These are phyloP conservation scores for Rhodotorula diobovata DNA, from an alignment of 768 basidiomycete species.

Conservation along the genomic window DNA sequence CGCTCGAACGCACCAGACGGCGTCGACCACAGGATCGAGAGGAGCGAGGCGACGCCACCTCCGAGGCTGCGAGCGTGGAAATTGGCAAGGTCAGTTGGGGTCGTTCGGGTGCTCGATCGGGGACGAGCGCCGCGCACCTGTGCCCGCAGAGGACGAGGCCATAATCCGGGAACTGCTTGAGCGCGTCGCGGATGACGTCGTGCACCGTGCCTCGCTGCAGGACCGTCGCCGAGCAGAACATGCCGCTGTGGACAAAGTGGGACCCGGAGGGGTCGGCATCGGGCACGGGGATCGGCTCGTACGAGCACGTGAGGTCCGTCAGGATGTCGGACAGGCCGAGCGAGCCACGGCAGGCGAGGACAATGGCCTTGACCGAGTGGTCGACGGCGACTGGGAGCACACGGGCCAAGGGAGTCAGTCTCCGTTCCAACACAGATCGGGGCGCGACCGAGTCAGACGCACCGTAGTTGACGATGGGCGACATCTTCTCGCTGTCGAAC, in stretches of 20 bases:
- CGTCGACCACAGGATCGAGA: conserved; percentile 45
- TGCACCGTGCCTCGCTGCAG: conserved; percentile 46
- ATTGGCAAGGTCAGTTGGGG: not conserved
- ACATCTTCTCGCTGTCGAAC: conserved; percentile 35
- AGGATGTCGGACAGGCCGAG: conserved; percentile 50
- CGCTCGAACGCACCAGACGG: conserved; percentile 32
- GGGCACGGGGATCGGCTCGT: conserved; percentile 44
- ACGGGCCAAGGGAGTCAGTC: conserved; percentile 29
- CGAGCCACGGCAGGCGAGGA: conserved; percentile 44
- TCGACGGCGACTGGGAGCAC: conserved; percentile 45
- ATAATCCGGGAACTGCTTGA: conserved; percentile 45
- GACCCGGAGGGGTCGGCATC: conserved; percentile 42
- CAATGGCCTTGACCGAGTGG: conserved; percentile 46
- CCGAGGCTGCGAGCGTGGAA: conserved; percentile 41
- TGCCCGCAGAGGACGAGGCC: conserved; percentile 49
- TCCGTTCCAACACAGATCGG: too few relatives aligned
- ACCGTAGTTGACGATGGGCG: conserved; percentile 33
- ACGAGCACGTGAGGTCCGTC: conserved; percentile 49
- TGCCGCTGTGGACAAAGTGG: conserved; percentile 47
- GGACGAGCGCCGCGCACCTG: conserved; percentile 25
- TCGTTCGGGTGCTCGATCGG: too few relatives aligned
- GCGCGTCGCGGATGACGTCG: conserved; percentile 45
- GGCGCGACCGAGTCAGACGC: not conserved
- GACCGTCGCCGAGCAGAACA: conserved; percentile 37
- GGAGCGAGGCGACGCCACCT: conserved; percentile 48